phyloP scores from a whole-genome alignment of 345 rosid species.

The Mallotus nudiflorus region DNA sequence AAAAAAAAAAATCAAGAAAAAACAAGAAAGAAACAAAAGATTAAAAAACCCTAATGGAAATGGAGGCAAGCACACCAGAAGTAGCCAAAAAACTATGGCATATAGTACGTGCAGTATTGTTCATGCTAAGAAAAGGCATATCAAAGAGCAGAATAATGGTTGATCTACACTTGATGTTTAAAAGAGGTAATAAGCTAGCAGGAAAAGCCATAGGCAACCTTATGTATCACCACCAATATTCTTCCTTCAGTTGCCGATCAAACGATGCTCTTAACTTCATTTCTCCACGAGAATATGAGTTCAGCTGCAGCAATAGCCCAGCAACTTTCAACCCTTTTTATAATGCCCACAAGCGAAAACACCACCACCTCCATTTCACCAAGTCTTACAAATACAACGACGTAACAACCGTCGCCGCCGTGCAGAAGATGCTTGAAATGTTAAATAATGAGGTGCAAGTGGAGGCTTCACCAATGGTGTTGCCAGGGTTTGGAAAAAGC shows the following conservation, averaged over 20 bases:
- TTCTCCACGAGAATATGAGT: slow-evolving; percentile 77
- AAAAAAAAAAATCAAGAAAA: slow-evolving; percentile 9
- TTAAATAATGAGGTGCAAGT: slow-evolving; percentile 36
- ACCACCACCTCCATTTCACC: slow-evolving; percentile 38
- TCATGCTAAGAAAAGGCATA: slow-evolving; percentile 54
- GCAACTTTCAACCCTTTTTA: slow-evolving; percentile 30
- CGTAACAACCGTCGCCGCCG: slow-evolving; percentile 51
- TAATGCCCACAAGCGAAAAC: slow-evolving; percentile 34
- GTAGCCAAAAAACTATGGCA: slow-evolving; percentile 59
- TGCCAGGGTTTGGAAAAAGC: slow-evolving; percentile 64
- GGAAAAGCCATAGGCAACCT: slow-evolving; percentile 60
- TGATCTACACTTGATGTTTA: slow-evolving; percentile 57
- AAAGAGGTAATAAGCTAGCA: slow-evolving; percentile 50
- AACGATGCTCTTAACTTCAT: slow-evolving; percentile 58
- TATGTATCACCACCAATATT: slow-evolving; percentile 31
- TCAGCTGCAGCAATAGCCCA: slow-evolving; percentile 97
- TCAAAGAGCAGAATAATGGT: slow-evolving; percentile 53
- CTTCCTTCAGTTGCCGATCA: slow-evolving; percentile 70
- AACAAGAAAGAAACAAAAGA: not conserved
- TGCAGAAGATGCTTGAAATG: slow-evolving; percentile 73
- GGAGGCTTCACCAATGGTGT: slow-evolving; percentile 35
- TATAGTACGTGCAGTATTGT: slow-evolving; percentile 45
- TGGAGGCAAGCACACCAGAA: slow-evolving; percentile 43
- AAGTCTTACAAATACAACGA: slow-evolving; percentile 41
- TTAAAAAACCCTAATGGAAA: slow-evolving; percentile 31